Evolutionary conservation across 768 basidiomycete genomes (phyloP).

Genomic region (Lactarius sp.): DNA sequence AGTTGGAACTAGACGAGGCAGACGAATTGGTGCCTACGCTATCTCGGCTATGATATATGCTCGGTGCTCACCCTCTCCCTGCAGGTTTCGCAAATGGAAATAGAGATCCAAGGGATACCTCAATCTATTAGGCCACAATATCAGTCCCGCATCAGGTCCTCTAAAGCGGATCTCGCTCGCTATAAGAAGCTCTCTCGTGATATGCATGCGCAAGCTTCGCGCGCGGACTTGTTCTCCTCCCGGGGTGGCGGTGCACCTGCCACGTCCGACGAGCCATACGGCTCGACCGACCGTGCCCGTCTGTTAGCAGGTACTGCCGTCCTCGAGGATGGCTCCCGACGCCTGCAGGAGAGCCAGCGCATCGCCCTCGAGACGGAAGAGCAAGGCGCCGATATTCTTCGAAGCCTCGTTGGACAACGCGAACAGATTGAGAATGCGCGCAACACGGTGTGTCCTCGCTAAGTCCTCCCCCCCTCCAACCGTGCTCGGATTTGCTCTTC

Average conservation of each 20-base stretch:
- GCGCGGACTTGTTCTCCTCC: slow-evolving; percentile 64
- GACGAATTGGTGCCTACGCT: slow-evolving; percentile 78
- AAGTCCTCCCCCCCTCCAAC: background rate
- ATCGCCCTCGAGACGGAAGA: slow-evolving; percentile 95
- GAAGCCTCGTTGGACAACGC: slow-evolving; percentile 78
- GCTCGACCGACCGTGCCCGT: slow-evolving; percentile 68
- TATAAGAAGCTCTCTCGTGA: slow-evolving; percentile 83
- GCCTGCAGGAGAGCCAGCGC: slow-evolving; percentile 86
- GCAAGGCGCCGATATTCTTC: slow-evolving; percentile 87
- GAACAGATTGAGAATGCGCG: slow-evolving; percentile 94
- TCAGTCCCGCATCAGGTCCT: slow-evolving; percentile 63
- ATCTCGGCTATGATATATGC: background rate
- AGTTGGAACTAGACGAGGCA: slow-evolving; percentile 96
- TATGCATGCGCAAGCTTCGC: slow-evolving; percentile 59
- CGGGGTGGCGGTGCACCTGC: slow-evolving; percentile 31
- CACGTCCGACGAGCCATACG: slow-evolving; percentile 78
- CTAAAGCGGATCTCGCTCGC: slow-evolving; percentile 68
- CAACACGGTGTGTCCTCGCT: slow-evolving; percentile 59
- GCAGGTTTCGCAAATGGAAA: slow-evolving; percentile 98
- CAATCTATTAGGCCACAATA: slow-evolving; percentile 77
- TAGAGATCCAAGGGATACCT: slow-evolving; percentile 93
- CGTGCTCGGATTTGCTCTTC: background rate
- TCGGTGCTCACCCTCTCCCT: background rate
- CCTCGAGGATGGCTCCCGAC: slow-evolving; percentile 77
- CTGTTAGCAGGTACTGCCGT: slow-evolving; percentile 72